Percentiles rank a stretch among this genome's conserved stretches.
phyloP scores from a whole-genome alignment of 2,329 filamentous ascomycete species.

The Penicillium fuscoglaucum region DNA sequence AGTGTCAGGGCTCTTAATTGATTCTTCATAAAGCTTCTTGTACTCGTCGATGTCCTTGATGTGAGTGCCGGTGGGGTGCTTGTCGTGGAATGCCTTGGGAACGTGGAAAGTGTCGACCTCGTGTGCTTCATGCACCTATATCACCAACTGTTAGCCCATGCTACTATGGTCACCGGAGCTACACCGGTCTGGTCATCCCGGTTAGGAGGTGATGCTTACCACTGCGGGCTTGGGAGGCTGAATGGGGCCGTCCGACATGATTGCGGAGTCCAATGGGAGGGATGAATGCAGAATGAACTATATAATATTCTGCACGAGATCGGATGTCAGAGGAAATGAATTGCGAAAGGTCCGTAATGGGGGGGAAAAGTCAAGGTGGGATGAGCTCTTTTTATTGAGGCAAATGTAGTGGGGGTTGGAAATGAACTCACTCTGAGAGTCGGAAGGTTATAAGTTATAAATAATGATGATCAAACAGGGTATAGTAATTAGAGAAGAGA shows the following conservation, averaged over 20 bases:
- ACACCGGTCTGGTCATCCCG: neutral
- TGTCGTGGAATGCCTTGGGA: conserved; percentile 57
- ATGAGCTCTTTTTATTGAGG: neutral
- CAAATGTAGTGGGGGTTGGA: neutral
- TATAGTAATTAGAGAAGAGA: conserved; percentile 2
- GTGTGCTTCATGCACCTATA: conserved; percentile 48
- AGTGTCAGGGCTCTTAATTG: conserved; percentile 81
- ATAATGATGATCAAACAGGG: neutral
- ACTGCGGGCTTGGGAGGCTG: conserved; percentile 40
- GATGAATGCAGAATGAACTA: neutral
- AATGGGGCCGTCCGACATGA: conserved; percentile 42
- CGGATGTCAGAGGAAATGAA: neutral
- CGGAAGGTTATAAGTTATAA: neutral
- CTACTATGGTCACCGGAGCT: neutral
- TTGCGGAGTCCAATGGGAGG: conserved; percentile 14
- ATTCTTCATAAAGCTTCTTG: conserved; percentile 70
- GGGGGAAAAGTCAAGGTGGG: neutral
- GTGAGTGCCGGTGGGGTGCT: conserved; percentile 63
- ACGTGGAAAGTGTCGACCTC: conserved; percentile 55
- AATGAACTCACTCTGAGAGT: neutral
- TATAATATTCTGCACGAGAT: neutral
- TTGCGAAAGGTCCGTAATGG: neutral
- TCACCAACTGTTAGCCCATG: conserved; percentile 14
- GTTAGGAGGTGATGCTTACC: conserved; percentile 34
- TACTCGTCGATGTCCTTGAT: conserved; percentile 62